Evolutionary conservation across 2,329 filamentous ascomycete genomes (phyloP).

Genomic region (Beauveria varroae): DNA sequence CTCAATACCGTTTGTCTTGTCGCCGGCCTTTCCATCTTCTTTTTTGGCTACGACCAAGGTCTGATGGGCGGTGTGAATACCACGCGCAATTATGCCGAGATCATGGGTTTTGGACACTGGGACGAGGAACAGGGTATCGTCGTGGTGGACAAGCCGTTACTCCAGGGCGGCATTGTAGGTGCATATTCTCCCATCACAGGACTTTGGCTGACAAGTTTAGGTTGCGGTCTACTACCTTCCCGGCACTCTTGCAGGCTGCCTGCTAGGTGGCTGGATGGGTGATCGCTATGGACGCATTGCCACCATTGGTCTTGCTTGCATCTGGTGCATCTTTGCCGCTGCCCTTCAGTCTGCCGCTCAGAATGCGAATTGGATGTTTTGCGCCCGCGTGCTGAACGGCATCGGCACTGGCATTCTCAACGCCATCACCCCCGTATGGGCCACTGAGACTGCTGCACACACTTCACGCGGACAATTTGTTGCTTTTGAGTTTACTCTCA

Average conservation of each 20-base stretch:
- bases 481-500: constrained; percentile 65
- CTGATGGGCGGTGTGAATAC: constrained; percentile 61
- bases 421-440: constrained; percentile 64
- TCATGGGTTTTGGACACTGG: constrained; percentile 58
- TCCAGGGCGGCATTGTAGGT: constrained; percentile 23
- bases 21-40: constrained; percentile 59
- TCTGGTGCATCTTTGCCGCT: constrained; percentile 54
- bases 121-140: constrained; percentile 41
- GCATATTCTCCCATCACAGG: not conserved
- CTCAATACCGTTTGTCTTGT: constrained; percentile 56
- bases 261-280: constrained; percentile 56
- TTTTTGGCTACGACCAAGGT: constrained; percentile 55
- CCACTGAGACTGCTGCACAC: constrained; percentile 61
- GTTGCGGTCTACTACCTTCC: constrained; percentile 38
- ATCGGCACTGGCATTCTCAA: constrained; percentile 64
- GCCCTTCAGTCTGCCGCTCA: constrained; percentile 57
- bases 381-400: constrained; percentile 42
- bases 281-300: constrained; percentile 55
- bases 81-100: constrained; percentile 53
- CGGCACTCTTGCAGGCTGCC: constrained; percentile 52
- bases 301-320: constrained; percentile 52
- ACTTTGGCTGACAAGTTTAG: constrained; percentile 12
- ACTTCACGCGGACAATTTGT: constrained; percentile 62
- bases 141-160: constrained; percentile 45
- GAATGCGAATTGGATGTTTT: constrained; percentile 65